These are phyloP conservation scores for Backusella macrospora DNA, from an alignment of 192 early-diverging fungal species.

Conservation along the genomic window DNA sequence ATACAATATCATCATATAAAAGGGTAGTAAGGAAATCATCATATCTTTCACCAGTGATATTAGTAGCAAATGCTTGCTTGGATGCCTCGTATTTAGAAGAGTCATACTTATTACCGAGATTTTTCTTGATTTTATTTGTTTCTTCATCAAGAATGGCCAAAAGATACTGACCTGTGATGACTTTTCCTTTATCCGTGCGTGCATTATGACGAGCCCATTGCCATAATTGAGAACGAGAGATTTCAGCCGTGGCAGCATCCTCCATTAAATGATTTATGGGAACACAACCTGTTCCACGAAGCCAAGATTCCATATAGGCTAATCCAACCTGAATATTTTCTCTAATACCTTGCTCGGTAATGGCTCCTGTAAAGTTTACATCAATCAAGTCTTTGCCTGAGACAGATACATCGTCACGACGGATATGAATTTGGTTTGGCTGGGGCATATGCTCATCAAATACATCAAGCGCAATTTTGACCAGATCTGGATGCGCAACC, in stretches of 20 bases:
- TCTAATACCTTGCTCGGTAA: slow-evolving; percentile 90
- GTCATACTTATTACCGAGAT: slow-evolving; percentile 64
- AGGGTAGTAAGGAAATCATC: slow-evolving; percentile 93
- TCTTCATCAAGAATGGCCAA: slow-evolving; percentile 83
- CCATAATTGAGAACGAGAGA: slow-evolving; percentile 94
- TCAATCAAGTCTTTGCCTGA: slow-evolving; percentile 80
- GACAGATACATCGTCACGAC: slow-evolving; percentile 88
- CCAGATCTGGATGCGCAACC: slow-evolving; percentile 97
- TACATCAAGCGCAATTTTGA: slow-evolving; percentile 83
- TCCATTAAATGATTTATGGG: slow-evolving; percentile 99
- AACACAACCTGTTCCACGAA: slow-evolving; percentile 91
- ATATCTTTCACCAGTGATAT: slow-evolving; percentile 84
- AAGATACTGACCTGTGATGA: slow-evolving; percentile 77
- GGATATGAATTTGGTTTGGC: slow-evolving; percentile 91
- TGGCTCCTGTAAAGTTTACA: slow-evolving; percentile 65
- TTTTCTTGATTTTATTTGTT: slow-evolving; percentile 67
- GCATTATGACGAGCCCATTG: slow-evolving; percentile 92
- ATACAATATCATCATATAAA: slow-evolving; percentile 86
- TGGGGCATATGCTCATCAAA: slow-evolving; percentile 95
- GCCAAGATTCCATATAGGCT: slow-evolving; percentile 95
- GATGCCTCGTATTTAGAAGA: slow-evolving; percentile 66
- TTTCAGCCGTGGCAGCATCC: slow-evolving; percentile 97
- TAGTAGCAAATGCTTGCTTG: slow-evolving; percentile 67
- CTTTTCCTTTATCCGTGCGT: slow-evolving; percentile 77
- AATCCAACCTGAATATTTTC: slow-evolving; percentile 92